Base-by-base conservation (phyloP, 768 basidiomycete species). In the Neoboletus brunneissimus region DNA sequence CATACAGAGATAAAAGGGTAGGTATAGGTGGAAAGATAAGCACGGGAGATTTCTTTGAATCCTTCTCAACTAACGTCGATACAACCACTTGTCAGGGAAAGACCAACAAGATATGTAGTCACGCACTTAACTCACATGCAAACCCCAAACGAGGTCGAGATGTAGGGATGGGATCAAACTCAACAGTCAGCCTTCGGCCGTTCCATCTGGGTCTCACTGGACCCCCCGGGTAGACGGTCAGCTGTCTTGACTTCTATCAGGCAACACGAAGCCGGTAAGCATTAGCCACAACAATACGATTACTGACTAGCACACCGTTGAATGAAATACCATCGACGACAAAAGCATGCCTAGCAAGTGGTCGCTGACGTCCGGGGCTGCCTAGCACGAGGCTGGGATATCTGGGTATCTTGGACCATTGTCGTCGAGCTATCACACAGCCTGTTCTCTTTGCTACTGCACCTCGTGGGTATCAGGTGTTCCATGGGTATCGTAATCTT, bases 191-290 rank as follows among this genome's bases (percentile, higher is more conserved):
- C n/a, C 50, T 34, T 55, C 3, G 29, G 46, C 38, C n/a, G 46
- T 22, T 31, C 25, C 51, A 38, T 54, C 58, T 43, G 51, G 57
- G 59, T 51, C 51, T 6, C 59, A 61, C 2, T 25, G 25, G 55
- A 60, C 54, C 52, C 47, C 48, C 57, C 34, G 13, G 47, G 35
- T 48, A 35, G 51, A 57, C 62, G 32, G 22, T 37, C 32, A 51
- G 35, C 46, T 31, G 38, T 22, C 38, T 53, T 50, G 50, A 59
- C 55, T 44, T 44, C 53, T 64, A 45, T 50, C 3, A 11, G 41
- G 16, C 18, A 18, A 43, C 13, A 15, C 13, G n/a, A 48, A 45
- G 32, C 20, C 10, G 5, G 15, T 62, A 2, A 62, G 53, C 11
- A n/a, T 48, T 29, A 9, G 20, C 32, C 22, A 49, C 42, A 9